Conservation (phyloP, 768 basidiomycete species). For the Lentinula edodes region DNA sequence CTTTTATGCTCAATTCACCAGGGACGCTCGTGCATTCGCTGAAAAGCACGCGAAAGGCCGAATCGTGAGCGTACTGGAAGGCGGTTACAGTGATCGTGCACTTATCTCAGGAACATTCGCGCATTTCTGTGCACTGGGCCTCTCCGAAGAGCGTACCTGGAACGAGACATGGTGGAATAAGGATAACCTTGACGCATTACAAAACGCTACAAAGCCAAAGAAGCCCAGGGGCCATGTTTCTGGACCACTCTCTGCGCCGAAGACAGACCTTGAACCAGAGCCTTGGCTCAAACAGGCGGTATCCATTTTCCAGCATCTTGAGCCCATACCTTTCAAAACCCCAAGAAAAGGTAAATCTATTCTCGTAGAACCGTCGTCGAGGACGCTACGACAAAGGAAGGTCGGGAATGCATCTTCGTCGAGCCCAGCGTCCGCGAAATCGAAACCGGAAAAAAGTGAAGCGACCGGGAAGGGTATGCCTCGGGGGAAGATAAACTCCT, state of each 20-base stretch:
- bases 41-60: conserved; percentile 60
- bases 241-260: conserved; percentile 26
- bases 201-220: conserved; percentile 67
- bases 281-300: conserved; percentile 58
- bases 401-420: conserved; percentile 15
- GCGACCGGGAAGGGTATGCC: conserved; percentile 7
- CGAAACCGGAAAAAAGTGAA: conserved; percentile 2
- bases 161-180: conserved; percentile 57
- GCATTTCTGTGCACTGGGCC: conserved; percentile 64
- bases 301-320: conserved; percentile 42
- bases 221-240: conserved; percentile 44
- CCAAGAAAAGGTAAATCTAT: conserved; percentile 15
- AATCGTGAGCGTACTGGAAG: conserved; percentile 87
- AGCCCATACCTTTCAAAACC: conserved; percentile 19
- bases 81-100: conserved; percentile 91
- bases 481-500: not conserved
- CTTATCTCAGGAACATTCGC: conserved; percentile 81
- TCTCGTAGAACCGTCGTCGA: conserved; percentile 27
- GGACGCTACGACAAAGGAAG: conserved; percentile 47
- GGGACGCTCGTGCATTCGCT: conserved; percentile 62
- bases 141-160: conserved; percentile 12
- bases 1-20: conserved; percentile 82
- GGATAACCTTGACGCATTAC: conserved; percentile 55
- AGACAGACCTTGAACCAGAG: conserved; percentile 26
- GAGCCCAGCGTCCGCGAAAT: conserved; percentile 14